Evolutionary conservation across 2,329 filamentous ascomycete genomes (phyloP), one percentile per base, ranked within the genome.

Genomic region (Chaetomium strumarium): DNA sequence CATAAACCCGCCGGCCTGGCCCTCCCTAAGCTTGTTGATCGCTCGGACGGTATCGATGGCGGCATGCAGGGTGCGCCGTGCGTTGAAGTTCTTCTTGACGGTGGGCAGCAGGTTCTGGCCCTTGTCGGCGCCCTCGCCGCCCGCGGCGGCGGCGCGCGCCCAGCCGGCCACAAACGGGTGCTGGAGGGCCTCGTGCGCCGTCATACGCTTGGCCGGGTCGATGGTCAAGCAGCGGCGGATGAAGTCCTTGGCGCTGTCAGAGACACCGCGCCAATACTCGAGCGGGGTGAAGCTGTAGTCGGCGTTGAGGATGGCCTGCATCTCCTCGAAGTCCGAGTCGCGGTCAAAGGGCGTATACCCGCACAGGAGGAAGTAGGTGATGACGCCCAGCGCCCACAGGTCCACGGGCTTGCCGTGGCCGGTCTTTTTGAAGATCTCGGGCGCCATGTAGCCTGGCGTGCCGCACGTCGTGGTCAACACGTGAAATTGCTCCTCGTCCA

Each of bases 401-500:
- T 99, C 93, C 49, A 99, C 93, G 62, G 93, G 91, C 72, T 97
- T 99, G 58, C 93, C 93, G 68, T 99, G 93, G 24, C 93, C 93
- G 8, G 87, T 91, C 77, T 99, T 99, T 71, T 96, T 96, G 75
- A 99, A 99, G 64, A 99, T 99, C 70, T 99, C 93, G 19, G 93
- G 93, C 2, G 93, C 93, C 93, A 99, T 99, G 72, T 99, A 99
- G 45, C 93, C 93, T 3, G 93, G 93, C 1, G 93, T 99, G 55
- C 93, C 93, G 68, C 93, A 99, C 1, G 93, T 99, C 0, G 93
- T 99, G 11, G 93, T 99, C 57, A 99, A 75, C 30, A 97, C 92
- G 67, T 97, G 93, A 70, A 97, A 97, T 67, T 96, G 89, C 71
- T 96, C 90, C 72, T 97, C 93, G 66, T 99, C 93, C 92, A 99